Evolutionary conservation across 805 yeast genomes (phyloP).

Genomic region (Metschnikowia dekortorum): DNA sequence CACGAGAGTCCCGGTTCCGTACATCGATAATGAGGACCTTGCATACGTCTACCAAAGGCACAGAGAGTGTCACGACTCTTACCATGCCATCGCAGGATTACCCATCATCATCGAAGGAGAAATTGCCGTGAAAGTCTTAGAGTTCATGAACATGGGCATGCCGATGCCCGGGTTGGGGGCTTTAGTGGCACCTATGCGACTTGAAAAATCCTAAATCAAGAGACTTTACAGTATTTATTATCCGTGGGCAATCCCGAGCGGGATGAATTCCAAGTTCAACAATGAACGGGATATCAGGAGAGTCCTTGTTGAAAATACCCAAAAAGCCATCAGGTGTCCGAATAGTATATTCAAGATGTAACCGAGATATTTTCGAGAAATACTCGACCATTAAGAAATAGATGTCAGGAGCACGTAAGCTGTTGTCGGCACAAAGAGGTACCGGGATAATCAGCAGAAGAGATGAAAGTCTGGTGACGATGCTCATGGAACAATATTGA

Average conservation of each 20-base stretch:
- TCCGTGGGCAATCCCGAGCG: slow-evolving; percentile 83
- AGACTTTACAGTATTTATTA: slow-evolving; percentile 66
- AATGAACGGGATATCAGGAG: too few species aligned
- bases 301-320: too few species aligned
- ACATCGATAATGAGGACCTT: slow-evolving; percentile 82
- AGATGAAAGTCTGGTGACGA: too few species aligned
- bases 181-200: slow-evolving; percentile 77
- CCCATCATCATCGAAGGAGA: slow-evolving; percentile 97
- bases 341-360: too few species aligned
- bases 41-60: slow-evolving; percentile 93
- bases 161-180: slow-evolving; percentile 97
- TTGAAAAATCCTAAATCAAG: slow-evolving; percentile 57
- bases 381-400: too few species aligned
- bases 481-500: too few species aligned
- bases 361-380: too few species aligned
- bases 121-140: slow-evolving; percentile 86
- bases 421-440: too few species aligned
- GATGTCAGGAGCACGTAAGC: too few species aligned
- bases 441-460: too few species aligned
- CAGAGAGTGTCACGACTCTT: slow-evolving; percentile 95
- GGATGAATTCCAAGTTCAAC: slow-evolving; percentile 60
- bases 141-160: slow-evolving; percentile 84
- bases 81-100: slow-evolving; percentile 84
- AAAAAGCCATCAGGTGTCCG: too few species aligned
- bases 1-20: slow-evolving; percentile 82